Base-by-base conservation (phyloP, 768 basidiomycete genomes). In the Rubroboletus pulcherrimus region DNA sequence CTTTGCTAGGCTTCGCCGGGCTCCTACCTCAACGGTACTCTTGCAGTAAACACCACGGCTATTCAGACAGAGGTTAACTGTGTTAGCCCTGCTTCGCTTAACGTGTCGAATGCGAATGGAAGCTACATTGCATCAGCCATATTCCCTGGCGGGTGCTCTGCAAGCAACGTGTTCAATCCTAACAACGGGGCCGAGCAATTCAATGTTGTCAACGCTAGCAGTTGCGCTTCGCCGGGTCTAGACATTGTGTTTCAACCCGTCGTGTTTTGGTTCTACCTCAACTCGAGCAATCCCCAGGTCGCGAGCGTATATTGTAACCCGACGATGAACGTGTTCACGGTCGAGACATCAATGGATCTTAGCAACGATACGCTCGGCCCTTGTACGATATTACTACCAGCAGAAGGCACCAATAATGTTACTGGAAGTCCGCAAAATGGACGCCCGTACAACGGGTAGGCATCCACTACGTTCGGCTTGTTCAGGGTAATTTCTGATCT, bases 211-310 rank as follows among this genome's bases (percentile, higher is more conserved):
- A 74, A 76, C 2, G 59, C 74, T 9, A 58, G 72, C 49, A 69
- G 72, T 61, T 67, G 73, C 55, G 55, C 62, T 47, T 34, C 55
- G 58, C 41, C 66, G 5, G 62, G 71, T 34, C 54, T 76, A 31
- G 60, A 72, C 37, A 69, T 77, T 31, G 58, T 62, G 24, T 76
- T 77, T 55, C 78, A 75, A 35, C 84, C 86, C 8, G 83, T 87
- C 41, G 77, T 87, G 72, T 89, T 87, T 62, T 89, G 86, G 85
- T 86, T 67, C 65, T 86, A 76, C 65, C 73, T 79, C 31, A 65
- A 73, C 42, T 61, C 64, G 46, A 61, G 67, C 17, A 70, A 57
- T 24, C 66, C 72, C 12, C 73, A 82, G 55, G 79, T 76, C 1
- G 73, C 75, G 50, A 76, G 76, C 4, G 75, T 87, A 7, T 86